Evolutionary conservation across 306 rosid species (phyloP).

Genomic region (Gleditsia sinensis): DNA sequence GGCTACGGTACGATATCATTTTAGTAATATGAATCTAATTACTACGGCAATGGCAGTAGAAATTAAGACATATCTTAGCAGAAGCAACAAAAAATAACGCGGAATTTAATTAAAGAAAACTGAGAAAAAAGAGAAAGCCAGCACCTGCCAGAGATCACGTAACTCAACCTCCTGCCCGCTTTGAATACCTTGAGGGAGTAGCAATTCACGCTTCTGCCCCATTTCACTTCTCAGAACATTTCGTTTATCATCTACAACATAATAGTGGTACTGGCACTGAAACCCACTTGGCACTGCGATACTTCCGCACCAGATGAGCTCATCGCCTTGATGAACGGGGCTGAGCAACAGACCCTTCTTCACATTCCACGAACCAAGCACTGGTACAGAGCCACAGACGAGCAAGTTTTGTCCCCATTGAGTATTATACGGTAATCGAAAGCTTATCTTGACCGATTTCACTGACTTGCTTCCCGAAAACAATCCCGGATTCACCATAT

Average conservation of each 20-base stretch:
- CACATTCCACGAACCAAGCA: slow-evolving; percentile 90
- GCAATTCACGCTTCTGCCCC: slow-evolving; percentile 72
- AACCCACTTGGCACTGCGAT: slow-evolving; percentile 68
- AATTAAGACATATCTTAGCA: slow-evolving; percentile 1
- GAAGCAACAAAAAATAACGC: slow-evolving; percentile 1
- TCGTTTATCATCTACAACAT: slow-evolving; percentile 79
- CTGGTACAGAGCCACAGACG: slow-evolving; percentile 80
- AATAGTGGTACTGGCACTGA: slow-evolving; percentile 68
- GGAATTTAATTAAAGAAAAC: neutral
- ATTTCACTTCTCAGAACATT: slow-evolving; percentile 71
- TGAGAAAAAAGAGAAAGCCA: slow-evolving; percentile 27
- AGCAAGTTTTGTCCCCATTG: slow-evolving; percentile 90
- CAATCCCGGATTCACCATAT: slow-evolving; percentile 69
- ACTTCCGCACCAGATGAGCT: slow-evolving; percentile 83
- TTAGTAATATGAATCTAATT: slow-evolving; percentile 11
- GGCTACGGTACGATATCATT: slow-evolving; percentile 11
- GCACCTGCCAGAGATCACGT: slow-evolving; percentile 96
- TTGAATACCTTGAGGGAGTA: slow-evolving; percentile 60
- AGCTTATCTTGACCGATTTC: slow-evolving; percentile 71
- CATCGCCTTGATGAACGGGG: slow-evolving; percentile 70
- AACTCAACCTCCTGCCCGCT: slow-evolving; percentile 73
- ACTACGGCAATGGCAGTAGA: neutral
- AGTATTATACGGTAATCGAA: slow-evolving; percentile 79
- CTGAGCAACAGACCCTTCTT: slow-evolving; percentile 75
- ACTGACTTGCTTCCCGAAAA: slow-evolving; percentile 51